phyloP scores from a whole-genome alignment of 2,329 filamentous ascomycete genomes.

The Cryphonectria naterciae region DNA sequence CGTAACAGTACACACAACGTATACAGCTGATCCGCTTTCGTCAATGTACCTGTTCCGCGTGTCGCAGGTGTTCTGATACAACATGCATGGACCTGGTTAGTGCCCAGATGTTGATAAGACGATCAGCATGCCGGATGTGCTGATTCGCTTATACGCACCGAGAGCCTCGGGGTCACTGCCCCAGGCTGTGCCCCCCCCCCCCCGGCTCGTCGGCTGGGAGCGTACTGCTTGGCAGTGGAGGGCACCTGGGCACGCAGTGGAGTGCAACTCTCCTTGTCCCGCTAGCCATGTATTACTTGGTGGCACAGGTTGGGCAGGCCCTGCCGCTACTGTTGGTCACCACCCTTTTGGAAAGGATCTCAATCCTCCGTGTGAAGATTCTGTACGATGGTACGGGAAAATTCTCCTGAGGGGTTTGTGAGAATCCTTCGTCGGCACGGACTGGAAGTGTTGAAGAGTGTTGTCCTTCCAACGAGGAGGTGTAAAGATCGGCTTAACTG shows the following conservation, averaged over 20 bases:
- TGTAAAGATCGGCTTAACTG: not conserved
- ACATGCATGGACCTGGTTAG: not conserved
- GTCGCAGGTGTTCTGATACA: no score
- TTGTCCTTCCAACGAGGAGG: not conserved
- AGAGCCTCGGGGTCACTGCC: no score
- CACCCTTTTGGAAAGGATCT: not conserved
- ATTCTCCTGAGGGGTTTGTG: not conserved
- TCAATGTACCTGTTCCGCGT: not conserved
- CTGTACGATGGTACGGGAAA: no score
- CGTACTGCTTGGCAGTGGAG: not conserved
- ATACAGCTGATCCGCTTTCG: not conserved
- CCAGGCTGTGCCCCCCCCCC: not conserved
- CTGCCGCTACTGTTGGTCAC: not conserved
- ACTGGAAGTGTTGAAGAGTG: not conserved
- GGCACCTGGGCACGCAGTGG: not conserved
- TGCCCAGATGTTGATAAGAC: not conserved
- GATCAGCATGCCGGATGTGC: not conserved
- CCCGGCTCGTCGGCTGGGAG: not conserved
- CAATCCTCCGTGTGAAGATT: not conserved
- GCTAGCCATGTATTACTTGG: not conserved
- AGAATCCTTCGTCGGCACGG: not conserved
- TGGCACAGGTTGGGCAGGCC: not conserved
- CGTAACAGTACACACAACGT: not conserved
- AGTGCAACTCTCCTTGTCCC: not conserved
- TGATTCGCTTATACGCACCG: not conserved